Evolutionary conservation across 345 rosid species (phyloP).

Genomic region (Toxicodendron radicans): DNA sequence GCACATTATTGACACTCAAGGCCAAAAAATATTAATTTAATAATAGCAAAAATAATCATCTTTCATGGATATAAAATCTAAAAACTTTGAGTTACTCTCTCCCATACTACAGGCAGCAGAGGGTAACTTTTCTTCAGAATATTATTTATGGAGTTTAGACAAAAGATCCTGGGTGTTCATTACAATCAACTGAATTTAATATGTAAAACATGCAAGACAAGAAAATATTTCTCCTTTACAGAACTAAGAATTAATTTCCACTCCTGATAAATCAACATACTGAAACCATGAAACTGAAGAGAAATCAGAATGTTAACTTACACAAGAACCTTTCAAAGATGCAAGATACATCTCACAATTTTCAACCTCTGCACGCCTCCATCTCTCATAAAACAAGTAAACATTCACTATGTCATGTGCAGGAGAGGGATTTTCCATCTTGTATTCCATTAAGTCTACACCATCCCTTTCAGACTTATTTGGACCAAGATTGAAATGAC

Average conservation of each 20-base stretch:
- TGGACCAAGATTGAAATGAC: constrained; percentile 87
- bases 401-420: constrained; percentile 66
- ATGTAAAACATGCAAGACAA: constrained; percentile 1
- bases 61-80: background rate
- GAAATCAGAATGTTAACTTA: constrained; percentile 38
- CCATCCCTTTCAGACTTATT: constrained; percentile 84
- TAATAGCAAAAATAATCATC: background rate
- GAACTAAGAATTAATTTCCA: background rate
- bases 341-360: constrained; percentile 62
- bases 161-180: background rate
- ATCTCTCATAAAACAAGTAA: constrained; percentile 76
- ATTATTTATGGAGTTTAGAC: background rate
- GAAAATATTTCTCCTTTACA: background rate
- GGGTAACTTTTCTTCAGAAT: background rate
- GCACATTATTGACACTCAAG: background rate
- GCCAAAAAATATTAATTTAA: background rate
- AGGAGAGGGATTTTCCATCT: constrained; percentile 41
- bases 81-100: too few relatives aligned
- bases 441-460: constrained; percentile 40
- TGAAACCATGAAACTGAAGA: constrained; percentile 8
- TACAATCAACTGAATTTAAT: background rate
- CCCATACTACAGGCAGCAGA: background rate
- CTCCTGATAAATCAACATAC: constrained; percentile 3
- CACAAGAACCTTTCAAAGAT: constrained; percentile 66
- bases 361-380: constrained; percentile 92